Base-by-base conservation (phyloP, 2,329 filamentous ascomycete species). In the Cadophora malorum region DNA sequence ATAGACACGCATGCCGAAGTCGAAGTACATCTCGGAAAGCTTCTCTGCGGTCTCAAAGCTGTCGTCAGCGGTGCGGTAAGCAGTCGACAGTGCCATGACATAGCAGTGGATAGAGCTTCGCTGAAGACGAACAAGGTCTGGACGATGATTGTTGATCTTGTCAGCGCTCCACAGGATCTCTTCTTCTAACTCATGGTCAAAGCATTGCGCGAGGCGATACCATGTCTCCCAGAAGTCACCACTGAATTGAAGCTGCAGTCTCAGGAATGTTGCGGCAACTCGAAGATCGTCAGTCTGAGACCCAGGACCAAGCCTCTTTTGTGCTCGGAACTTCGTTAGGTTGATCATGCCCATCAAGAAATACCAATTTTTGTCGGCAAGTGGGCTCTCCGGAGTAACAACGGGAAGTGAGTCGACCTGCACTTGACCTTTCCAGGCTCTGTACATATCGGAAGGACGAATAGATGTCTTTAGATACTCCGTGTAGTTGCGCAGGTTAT, bases 301-400 rank as follows among this genome's bases (percentile, higher is more conserved):
- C 14, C 77, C 78, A 10, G 78, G 75, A 7, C 74, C 74, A 47
- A 78, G 69, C 21, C 77, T 74, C 67, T 80, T 80, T 63, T 77
- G 74, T 19, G 76, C 73, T 21, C 77, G 74, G 78, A 97, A 98
- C 75, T 94, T 97, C 53, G 91, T 93, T 66, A 98, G 84, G 2
- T 93, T 90, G 66, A 97, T 92, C 84, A 96, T 91, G 23, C 95
- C 95, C 70, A 97, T 87, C 35, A 97, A 82, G 78, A 96, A 97
- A 78, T 93, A 97, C 95, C 95, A 98, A 56, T 94, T 92, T 72
- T 93, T 91, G 28, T 88, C 88, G 0, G 94, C 94, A 41, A 96
- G 81, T 0, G 87, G 86, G 63, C 89, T 90, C 67, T 96, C 91
- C 0, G 87, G 85, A 9, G 86, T 85, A 55, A 90, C 87, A 8